Base-by-base conservation (phyloP, 331 rosid genomes). In the Telfairia occidentalis region DNA sequence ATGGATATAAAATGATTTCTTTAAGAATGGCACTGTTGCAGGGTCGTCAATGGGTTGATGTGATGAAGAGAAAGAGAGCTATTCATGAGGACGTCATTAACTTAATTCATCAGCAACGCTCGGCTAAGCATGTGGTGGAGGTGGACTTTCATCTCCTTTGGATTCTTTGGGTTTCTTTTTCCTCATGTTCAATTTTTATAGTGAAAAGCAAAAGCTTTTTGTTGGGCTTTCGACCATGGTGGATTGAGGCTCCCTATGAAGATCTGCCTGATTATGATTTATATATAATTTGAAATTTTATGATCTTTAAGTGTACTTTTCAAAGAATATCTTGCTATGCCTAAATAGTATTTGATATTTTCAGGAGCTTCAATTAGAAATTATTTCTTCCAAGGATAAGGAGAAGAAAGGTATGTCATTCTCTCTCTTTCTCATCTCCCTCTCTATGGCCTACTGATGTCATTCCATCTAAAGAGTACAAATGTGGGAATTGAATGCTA, bases 51-150 rank as follows among this genome's bases (percentile, higher is more conserved):
- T 89, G 92, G 98, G 90, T 84, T 72, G 96, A 91, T 82, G 95
- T 94, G 81, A 94, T 94, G 98, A 94, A 87, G 90, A 87, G 82
- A 73, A 94, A 91, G 82, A 88, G 98, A 94, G 97, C 86, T 30
- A 66, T 91, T 82, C 97, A 94, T 76, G 96, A 91, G 81, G 84
- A 75, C 69, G 73, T 90, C 74, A 94, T 94, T 80, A 86, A 84
- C 71, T 73, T 85, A 83, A 86, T 89, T 38, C 92, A 84, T 61
- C 83, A 94, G 72, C 90, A 91, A 34, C 86, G 82, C 40, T 80
- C 89, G 67, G 79, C 58, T 70, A 84, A 78, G 76, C 83, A 53
- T 2, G 75, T 15, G 58, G 90, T 87, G 30, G 55, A 85, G 95
- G 97, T 91, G 63, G 43, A 46, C 46, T 76, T 61, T 60, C 71